These are phyloP conservation scores for Pythium aquatile DNA, from an alignment of 352 stramenopile genomes.

Conservation along the genomic window DNA sequence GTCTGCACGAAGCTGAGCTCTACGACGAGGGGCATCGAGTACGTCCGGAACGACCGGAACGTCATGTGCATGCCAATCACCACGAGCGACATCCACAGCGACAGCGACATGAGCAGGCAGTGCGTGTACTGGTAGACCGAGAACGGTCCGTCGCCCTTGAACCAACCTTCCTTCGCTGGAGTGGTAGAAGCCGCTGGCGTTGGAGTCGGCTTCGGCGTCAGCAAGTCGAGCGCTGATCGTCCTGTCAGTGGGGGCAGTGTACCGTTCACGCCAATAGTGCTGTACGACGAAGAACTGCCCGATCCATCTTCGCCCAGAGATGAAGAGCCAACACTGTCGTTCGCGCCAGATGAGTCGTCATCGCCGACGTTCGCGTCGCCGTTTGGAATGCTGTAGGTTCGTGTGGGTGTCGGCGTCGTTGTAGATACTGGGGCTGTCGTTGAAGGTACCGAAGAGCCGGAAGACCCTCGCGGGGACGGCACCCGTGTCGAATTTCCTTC, in stretches of 20 bases:
- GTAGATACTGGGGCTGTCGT: background rate
- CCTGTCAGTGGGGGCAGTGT: conserved; percentile 21
- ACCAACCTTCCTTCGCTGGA: background rate
- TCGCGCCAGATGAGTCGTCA: background rate
- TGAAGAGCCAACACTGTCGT: background rate
- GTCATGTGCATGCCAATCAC: conserved; percentile 74
- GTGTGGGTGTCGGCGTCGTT: background rate
- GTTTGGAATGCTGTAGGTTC: background rate
- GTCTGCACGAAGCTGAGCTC: conserved; percentile 67
- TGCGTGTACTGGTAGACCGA: conserved; percentile 58
- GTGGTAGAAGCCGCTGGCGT: too few species aligned
- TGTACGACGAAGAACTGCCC: background rate
- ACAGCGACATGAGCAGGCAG: conserved; percentile 73
- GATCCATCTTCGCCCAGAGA: background rate
- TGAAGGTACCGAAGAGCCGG: background rate
- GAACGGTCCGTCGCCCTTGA: background rate
- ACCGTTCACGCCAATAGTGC: background rate
- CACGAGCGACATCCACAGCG: conserved; percentile 73
- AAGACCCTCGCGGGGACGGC: background rate
- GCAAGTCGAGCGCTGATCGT: conserved; percentile 23
- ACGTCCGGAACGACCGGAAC: conserved; percentile 73
- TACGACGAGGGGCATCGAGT: conserved; percentile 66
- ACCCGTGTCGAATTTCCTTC: background rate
- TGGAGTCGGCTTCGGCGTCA: conserved; percentile 16
- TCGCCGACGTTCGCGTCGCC: conserved; percentile 1